Conservation (phyloP, 306 rosid genomes). For the Vicia sativa region DNA sequence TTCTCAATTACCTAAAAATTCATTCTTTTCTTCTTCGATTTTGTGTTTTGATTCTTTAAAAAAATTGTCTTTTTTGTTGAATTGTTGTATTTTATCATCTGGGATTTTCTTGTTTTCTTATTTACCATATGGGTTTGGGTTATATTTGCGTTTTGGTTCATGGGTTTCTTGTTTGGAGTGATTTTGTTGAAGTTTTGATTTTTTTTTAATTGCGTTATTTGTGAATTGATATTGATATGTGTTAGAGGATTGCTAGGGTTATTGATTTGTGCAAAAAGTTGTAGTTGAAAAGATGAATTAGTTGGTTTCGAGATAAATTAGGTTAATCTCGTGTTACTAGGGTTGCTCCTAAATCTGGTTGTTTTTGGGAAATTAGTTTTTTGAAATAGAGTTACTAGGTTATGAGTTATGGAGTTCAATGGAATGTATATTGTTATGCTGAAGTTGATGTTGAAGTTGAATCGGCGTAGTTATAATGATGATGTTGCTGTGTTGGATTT, state of each 20-base stretch:
- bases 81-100: background rate
- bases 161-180: background rate
- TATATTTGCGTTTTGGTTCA: background rate
- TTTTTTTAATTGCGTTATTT: background rate
- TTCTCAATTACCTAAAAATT: background rate
- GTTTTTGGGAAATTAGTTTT: background rate
- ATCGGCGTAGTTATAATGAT: background rate
- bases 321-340: conserved; percentile 9
- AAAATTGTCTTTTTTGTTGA: background rate
- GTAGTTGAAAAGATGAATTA: conserved; percentile 3
- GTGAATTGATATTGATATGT: background rate
- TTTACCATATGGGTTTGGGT: background rate
- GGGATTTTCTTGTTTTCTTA: background rate
- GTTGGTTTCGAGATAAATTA: background rate
- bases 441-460: background rate
- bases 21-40: background rate
- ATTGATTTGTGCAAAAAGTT: background rate
- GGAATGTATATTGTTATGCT: background rate
- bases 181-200: background rate
- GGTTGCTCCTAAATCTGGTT: conserved; percentile 43
- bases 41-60: background rate
- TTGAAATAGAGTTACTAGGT: background rate
- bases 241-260: background rate
- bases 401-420: conserved; percentile 6
- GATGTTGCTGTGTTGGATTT: too few species aligned